A percentile compares a stretch with the other conserved stretches of the same genome.
phyloP scores from a whole-genome alignment of 306 rosid genomes.

The Prunus armeniaca region DNA sequence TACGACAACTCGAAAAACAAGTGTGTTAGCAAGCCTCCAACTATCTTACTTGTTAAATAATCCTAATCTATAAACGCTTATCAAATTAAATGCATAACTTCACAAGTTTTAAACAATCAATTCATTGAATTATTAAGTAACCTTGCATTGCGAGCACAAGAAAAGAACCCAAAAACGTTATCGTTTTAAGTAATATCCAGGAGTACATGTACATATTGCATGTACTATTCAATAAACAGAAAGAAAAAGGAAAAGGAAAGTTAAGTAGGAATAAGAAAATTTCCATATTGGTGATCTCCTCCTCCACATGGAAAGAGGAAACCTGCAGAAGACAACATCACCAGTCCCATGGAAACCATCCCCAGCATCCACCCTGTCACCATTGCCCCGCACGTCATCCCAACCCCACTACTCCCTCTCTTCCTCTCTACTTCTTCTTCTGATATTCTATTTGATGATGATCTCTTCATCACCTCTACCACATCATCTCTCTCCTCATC shows the following conservation, averaged over 20 bases:
- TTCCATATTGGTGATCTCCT: slow-evolving; percentile 6
- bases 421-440: slow-evolving; percentile 7
- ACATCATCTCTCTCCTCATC: not conserved
- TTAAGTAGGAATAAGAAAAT: slow-evolving; percentile 44
- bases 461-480: not conserved
- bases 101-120: not conserved
- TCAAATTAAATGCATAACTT: too few relatives aligned
- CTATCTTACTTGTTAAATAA: too few relatives aligned
- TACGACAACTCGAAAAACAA: too few relatives aligned
- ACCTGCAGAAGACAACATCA: slow-evolving; percentile 27
- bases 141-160: too few relatives aligned
- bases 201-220: not conserved
- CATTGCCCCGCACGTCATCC: slow-evolving; percentile 34
- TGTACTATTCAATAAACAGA: not conserved
- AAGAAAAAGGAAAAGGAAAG: not conserved
- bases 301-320: slow-evolving; percentile 19
- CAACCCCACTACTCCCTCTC: slow-evolving; percentile 5
- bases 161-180: not conserved
- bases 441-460: not conserved
- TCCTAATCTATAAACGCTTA: too few relatives aligned
- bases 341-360: slow-evolving; percentile 35
- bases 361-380: slow-evolving; percentile 45
- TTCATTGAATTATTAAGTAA: not conserved
- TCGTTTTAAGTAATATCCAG: not conserved
- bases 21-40: too few relatives aligned